phyloP scores from a whole-genome alignment of 2,329 filamentous ascomycete genomes.

The Colletotrichum simmondsii region DNA sequence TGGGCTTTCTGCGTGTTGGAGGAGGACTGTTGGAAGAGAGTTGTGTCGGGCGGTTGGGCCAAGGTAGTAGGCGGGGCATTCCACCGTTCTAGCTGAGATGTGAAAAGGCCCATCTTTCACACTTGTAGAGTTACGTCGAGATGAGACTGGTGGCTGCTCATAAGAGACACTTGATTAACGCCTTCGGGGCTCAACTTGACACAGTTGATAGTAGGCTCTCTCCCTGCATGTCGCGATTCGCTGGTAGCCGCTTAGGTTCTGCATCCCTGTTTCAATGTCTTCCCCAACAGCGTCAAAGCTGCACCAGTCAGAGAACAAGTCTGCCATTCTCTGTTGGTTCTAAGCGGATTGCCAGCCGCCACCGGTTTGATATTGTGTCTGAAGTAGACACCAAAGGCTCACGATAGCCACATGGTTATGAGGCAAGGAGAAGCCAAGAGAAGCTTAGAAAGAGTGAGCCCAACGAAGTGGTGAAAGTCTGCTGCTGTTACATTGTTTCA shows the following conservation, averaged over 20 bases:
- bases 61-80: not conserved
- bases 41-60: slow-evolving; percentile 1
- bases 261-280: slow-evolving; percentile 22
- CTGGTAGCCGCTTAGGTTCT: slow-evolving; percentile 9
- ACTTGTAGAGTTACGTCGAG: not conserved
- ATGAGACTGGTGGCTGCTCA: not conserved
- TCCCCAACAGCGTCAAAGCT: slow-evolving; percentile 3
- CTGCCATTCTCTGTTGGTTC: not conserved
- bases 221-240: slow-evolving; percentile 13
- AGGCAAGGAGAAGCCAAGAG: not conserved
- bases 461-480: not conserved
- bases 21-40: not conserved
- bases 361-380: slow-evolving; percentile 18
- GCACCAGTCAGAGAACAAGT: not conserved
- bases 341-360: not conserved
- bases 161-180: not conserved
- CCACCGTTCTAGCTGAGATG: not conserved
- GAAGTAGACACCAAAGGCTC: not conserved
- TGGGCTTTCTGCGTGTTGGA: not conserved
- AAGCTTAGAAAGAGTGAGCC: not conserved
- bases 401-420: not conserved
- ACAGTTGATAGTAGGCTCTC: slow-evolving; percentile 1
- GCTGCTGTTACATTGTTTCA: not conserved
- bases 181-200: slow-evolving; percentile 15
- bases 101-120: not conserved